Percentiles rank a stretch among this genome's conserved stretches.
phyloP scores from a whole-genome alignment of 345 rosid genomes.

The Trapa incisa region DNA sequence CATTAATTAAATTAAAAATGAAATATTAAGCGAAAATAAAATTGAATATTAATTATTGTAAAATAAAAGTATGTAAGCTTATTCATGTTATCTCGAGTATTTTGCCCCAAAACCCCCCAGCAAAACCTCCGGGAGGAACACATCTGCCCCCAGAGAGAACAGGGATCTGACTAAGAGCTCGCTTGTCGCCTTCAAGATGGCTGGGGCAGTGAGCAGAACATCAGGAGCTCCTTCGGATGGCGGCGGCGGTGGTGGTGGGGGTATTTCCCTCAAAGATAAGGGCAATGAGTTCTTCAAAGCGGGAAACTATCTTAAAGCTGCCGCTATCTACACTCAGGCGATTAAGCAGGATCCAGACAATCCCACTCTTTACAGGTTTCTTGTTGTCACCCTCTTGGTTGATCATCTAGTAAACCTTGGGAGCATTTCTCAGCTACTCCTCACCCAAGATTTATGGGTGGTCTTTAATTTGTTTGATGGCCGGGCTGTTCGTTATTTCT shows the following conservation, averaged over 20 bases:
- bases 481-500: neutral
- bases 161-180: neutral
- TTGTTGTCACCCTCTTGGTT: neutral
- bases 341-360: constrained; percentile 90
- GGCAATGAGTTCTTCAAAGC: constrained; percentile 94
- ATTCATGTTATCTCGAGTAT: too few relatives aligned
- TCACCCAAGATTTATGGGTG: neutral
- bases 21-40: too few relatives aligned
- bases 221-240: constrained; percentile 10
- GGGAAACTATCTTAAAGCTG: constrained; percentile 93
- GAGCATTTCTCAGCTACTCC: neutral
- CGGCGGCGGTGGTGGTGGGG: constrained; percentile 20
- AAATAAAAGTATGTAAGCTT: too few relatives aligned
- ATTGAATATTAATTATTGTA: too few relatives aligned
- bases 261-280: constrained; percentile 63
- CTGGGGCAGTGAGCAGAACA: constrained; percentile 39
- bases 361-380: constrained; percentile 76
- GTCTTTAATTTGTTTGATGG: neutral
- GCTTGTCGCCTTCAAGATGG: constrained; percentile 14
- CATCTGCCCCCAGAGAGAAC: neutral
- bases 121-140: neutral
- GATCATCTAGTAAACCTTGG: neutral
- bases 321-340: constrained; percentile 95
- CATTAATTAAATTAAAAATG: too few relatives aligned
- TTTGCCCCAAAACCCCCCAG: neutral